phyloP scores from a whole-genome alignment of 2,329 filamentous ascomycete species.

The Aspergillus ruber region DNA sequence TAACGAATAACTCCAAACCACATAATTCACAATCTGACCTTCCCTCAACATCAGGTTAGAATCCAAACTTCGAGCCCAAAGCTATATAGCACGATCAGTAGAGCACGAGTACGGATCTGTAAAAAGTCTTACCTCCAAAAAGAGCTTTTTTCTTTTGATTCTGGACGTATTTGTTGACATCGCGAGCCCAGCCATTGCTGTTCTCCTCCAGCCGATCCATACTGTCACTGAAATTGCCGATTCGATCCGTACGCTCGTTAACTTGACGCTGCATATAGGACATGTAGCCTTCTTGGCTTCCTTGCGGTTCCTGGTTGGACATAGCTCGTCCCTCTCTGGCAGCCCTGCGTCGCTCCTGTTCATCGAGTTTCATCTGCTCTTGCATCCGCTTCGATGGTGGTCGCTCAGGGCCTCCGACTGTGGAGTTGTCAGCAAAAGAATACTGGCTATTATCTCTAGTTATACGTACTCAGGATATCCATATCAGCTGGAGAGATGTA shows the following conservation, averaged over 20 bases:
- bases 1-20: background rate
- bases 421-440: slow-evolving; percentile 1
- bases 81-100: slow-evolving; percentile 17
- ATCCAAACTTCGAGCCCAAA: slow-evolving; percentile 38
- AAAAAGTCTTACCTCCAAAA: slow-evolving; percentile 51
- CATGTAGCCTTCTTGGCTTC: slow-evolving; percentile 59
- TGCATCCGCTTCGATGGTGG: slow-evolving; percentile 86
- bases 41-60: slow-evolving; percentile 18
- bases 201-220: slow-evolving; percentile 78
- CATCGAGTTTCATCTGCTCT: slow-evolving; percentile 68
- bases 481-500: slow-evolving; percentile 81
- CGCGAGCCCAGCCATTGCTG: slow-evolving; percentile 76
- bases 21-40: background rate
- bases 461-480: slow-evolving; percentile 63
- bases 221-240: slow-evolving; percentile 73
- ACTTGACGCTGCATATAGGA: slow-evolving; percentile 81
- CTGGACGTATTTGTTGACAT: slow-evolving; percentile 78
- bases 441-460: slow-evolving; percentile 1
- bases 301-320: slow-evolving; percentile 16
- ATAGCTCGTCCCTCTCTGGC: slow-evolving; percentile 31
- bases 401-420: slow-evolving; percentile 75
- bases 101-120: background rate
- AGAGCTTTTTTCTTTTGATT: slow-evolving; percentile 84
- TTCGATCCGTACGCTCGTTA: slow-evolving; percentile 81
- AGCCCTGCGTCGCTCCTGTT: slow-evolving; percentile 48